phyloP scores from a whole-genome alignment of 441 rosid genomes.

The Theobroma grandiflorum region DNA sequence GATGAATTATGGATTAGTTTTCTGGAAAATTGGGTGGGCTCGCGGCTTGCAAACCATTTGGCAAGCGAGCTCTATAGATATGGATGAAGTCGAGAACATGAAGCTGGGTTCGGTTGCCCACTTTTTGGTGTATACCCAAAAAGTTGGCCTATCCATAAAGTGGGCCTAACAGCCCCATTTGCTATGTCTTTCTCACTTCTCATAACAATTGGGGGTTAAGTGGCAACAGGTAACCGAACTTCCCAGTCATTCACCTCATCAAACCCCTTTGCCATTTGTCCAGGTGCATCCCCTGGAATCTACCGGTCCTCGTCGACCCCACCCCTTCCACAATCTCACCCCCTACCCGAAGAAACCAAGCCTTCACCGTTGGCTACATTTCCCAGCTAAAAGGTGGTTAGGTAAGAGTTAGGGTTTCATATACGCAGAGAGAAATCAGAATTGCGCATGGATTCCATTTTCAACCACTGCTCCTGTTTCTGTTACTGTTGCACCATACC shows the following conservation, averaged over 20 bases:
- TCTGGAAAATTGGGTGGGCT: neutral
- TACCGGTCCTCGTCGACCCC: neutral
- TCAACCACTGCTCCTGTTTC: conserved; percentile 27
- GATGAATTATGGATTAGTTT: neutral
- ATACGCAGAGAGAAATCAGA: neutral
- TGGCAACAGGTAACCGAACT: neutral
- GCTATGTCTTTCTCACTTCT: too few relatives aligned
- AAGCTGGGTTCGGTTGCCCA: neutral
- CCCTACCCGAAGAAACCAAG: neutral
- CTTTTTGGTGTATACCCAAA: too few relatives aligned
- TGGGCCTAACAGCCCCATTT: too few relatives aligned
- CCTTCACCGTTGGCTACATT: neutral
- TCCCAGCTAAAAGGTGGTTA: neutral
- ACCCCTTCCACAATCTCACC: neutral
- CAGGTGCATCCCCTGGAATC: neutral
- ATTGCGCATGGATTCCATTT: neutral
- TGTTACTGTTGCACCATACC: conserved; percentile 22
- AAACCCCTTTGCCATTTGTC: neutral
- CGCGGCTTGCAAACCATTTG: neutral
- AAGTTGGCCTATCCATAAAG: too few relatives aligned
- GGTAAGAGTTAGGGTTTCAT: neutral
- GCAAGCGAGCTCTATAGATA: neutral
- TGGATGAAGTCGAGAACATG: neutral
- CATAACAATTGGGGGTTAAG: too few relatives aligned
- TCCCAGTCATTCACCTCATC: neutral